A percentile compares a stretch with the other conserved stretches of the same genome.
Conservation (phyloP, 2,329 filamentous ascomycete genomes). For the Colletotrichum scovillei region DNA sequence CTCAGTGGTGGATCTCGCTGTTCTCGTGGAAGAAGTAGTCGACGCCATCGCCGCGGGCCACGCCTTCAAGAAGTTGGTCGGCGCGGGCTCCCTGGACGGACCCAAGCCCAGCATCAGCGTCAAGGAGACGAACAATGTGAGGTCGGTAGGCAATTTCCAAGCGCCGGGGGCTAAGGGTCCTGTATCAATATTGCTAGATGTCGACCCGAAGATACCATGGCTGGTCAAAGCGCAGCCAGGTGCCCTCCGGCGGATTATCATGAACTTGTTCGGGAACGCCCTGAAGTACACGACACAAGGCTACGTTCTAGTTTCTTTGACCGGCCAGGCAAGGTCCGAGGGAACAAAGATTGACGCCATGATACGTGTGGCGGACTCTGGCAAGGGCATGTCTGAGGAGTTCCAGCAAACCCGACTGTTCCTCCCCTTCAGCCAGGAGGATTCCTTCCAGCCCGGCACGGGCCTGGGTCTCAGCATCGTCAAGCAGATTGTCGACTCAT, state of each 20-base stretch:
- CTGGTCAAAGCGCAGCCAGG: conserved; percentile 65
- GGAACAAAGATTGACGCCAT: conserved; percentile 41
- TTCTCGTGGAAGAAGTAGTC: conserved; percentile 51
- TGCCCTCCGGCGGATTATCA: conserved; percentile 63
- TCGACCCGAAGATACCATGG: conserved; percentile 59
- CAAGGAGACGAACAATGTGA: neutral
- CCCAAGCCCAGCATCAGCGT: conserved; percentile 32
- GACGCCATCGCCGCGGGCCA: conserved; percentile 50
- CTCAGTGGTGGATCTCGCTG: conserved; percentile 45
- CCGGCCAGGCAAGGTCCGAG: conserved; percentile 38
- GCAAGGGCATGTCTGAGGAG: conserved; percentile 72
- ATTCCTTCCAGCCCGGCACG: conserved; percentile 68
- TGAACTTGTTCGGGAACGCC: conserved; percentile 73
- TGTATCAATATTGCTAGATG: conserved; percentile 62
- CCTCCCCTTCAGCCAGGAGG: conserved; percentile 72
- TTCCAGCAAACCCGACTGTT: conserved; percentile 71
- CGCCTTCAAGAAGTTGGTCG: conserved; percentile 43
- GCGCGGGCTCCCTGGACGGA: conserved; percentile 4
- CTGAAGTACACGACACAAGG: conserved; percentile 70
- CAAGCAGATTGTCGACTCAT: conserved; percentile 66
- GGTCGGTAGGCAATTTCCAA: conserved; percentile 28
- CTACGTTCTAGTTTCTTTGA: conserved; percentile 56
- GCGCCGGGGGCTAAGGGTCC: conserved; percentile 40
- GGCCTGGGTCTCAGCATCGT: conserved; percentile 75
- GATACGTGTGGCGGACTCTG: conserved; percentile 69